Conservation (phyloP, 257 asterid genomes). For the Nicotiana paniculata region DNA sequence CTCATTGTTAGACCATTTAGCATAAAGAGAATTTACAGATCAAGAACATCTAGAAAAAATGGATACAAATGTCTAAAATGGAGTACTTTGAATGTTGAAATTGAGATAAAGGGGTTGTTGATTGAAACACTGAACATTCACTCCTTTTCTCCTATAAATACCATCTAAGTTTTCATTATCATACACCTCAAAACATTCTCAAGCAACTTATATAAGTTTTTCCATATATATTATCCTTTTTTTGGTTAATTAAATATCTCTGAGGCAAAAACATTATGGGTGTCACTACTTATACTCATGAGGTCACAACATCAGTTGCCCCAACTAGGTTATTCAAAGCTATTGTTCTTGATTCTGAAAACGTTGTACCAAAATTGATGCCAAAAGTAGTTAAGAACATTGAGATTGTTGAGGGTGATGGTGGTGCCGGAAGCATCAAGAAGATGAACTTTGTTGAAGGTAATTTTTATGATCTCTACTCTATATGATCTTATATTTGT, state of each 20-base stretch:
- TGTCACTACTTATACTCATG: slow-evolving; percentile 12
- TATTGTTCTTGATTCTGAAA: slow-evolving; percentile 19
- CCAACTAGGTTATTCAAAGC: slow-evolving; percentile 35
- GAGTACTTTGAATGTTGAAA: neutral
- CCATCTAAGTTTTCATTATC: neutral
- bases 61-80: neutral
- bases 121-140: neutral
- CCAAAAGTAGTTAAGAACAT: slow-evolving; percentile 28
- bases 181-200: neutral
- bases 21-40: neutral
- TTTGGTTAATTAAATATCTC: too few relatives aligned
- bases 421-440: slow-evolving; percentile 28
- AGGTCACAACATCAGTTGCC: slow-evolving; percentile 20
- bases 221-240: too few relatives aligned
- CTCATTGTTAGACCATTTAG: neutral
- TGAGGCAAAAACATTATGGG: slow-evolving; percentile 16
- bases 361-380: slow-evolving; percentile 26
- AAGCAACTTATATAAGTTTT: neutral
- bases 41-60: neutral
- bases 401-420: slow-evolving; percentile 30
- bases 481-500: neutral
- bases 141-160: neutral
- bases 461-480: neutral
- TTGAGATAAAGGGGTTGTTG: neutral
- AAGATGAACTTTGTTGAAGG: slow-evolving; percentile 29